Conservation (phyloP, 2,329 filamentous ascomycete genomes). For the Corinectria fuckeliana region DNA sequence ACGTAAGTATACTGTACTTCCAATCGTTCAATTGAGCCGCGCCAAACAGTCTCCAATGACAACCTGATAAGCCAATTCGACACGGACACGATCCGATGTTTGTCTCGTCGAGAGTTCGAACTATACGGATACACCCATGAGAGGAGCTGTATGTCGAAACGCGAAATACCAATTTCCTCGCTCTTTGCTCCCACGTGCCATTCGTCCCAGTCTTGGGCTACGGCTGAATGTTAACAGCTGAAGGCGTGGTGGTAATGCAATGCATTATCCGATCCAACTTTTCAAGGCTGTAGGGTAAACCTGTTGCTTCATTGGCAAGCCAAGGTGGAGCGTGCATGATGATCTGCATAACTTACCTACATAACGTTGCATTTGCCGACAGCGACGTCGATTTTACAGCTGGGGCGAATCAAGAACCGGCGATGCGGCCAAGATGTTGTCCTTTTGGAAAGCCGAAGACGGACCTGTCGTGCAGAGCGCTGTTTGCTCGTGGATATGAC, state of each 20-base stretch:
- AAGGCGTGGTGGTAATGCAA: background rate
- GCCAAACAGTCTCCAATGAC: too few species aligned
- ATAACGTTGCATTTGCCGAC: too few species aligned
- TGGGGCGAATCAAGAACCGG: background rate
- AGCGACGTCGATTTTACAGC: constrained; percentile 10
- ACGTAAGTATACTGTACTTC: too few species aligned
- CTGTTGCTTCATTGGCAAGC: background rate
- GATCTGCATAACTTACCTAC: constrained; percentile 32
- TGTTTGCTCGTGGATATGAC: background rate
- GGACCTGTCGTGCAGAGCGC: background rate
- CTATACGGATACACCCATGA: too few species aligned
- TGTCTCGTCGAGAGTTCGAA: too few species aligned
- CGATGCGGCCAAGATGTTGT: background rate
- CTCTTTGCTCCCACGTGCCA: too few species aligned
- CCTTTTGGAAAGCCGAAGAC: background rate
- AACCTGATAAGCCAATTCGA: too few species aligned
- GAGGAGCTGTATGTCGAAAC: too few species aligned
- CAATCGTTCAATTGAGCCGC: too few species aligned
- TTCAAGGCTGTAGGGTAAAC: background rate
- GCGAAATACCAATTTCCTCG: too few species aligned
- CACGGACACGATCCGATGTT: too few species aligned
- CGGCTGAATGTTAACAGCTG: background rate
- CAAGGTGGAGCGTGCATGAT: constrained; percentile 26
- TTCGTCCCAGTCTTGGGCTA: too few species aligned
- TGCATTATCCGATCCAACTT: background rate